Evolutionary conservation across 2,329 filamentous ascomycete genomes (phyloP), one percentile per base, ranked within the genome.

Genomic region (Pseudocercospora fijiensis): DNA sequence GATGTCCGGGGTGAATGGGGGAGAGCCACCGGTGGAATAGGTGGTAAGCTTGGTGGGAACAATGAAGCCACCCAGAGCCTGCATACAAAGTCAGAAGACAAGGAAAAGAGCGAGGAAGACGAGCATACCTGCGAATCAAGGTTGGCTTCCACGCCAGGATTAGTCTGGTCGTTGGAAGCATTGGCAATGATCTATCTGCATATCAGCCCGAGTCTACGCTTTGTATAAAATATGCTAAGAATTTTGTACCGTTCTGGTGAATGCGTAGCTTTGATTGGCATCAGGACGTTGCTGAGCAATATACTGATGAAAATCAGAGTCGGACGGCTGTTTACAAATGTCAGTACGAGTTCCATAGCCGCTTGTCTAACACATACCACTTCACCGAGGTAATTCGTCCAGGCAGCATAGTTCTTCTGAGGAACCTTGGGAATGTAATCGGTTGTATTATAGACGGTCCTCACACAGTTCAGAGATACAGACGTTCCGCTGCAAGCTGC

Each of bases 1-100:
- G 8, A 78, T 70, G 53, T 85, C 81, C 0, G 84, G 80, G 6
- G 79, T 75, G 67, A 82, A 82, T 2, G 81, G 82, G 41, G 67
- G 69, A 10, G 60, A 67, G 16, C 87, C 87, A 22, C 79, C 85
- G 1, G 85, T 87, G 51, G 82, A 85, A 74, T 86, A 89, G 63
- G 83, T 85, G 10, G 78, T 80, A 49, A 86, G 81, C 11, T 83
- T 81, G 1, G 84, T 79, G 2, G 83, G 82, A 57, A 65, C 63
- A 6, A 58, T 59, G 22, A 68, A 61, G 22, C 66, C 66, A n/a
- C 65, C 66, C 7, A 68, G 62, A 10, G 65, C 64, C 61, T 67
- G 81, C 80, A 68, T 37, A 8, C 33, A 37, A n/a, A n/a, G n/a
- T n/a, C n/a, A n/a, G n/a, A n/a, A n/a, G n/a, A n/a, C n/a, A n/a